Percentiles rank a stretch among this genome's conserved stretches.
These are phyloP conservation scores for Avicennia marina DNA, from an alignment of 257 asterid species.

Conservation along the genomic window DNA sequence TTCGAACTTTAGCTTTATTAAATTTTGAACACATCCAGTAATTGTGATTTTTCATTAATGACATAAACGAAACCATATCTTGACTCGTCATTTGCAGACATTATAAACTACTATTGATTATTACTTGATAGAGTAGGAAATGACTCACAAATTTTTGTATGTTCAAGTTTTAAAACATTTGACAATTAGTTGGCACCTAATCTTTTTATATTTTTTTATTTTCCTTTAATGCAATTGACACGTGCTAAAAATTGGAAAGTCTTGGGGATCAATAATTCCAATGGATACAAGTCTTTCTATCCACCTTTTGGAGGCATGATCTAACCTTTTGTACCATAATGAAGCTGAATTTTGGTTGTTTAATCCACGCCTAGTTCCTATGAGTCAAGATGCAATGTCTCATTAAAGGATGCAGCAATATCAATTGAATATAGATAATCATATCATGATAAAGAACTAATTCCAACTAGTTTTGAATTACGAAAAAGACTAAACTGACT, in stretches of 20 bases:
- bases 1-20: neutral
- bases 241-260: neutral
- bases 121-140: neutral
- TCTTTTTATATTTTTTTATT: neutral
- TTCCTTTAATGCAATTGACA: neutral
- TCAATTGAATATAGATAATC: neutral
- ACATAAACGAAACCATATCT: neutral
- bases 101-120: conserved; percentile 3
- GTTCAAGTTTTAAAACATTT: neutral
- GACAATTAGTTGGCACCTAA: neutral
- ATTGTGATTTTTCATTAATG: too few species aligned
- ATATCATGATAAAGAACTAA: neutral
- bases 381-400: too few species aligned
- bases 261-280: neutral
- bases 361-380: too few species aligned
- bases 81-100: neutral
- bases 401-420: neutral
- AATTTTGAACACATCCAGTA: neutral
- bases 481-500: neutral
- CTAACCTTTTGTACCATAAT: neutral
- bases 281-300: neutral
- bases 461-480: neutral
- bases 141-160: conserved; percentile 2
- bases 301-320: neutral
- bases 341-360: too few species aligned